Evolutionary conservation across 306 rosid genomes (phyloP).

Genomic region (Cucurbita maxima): DNA sequence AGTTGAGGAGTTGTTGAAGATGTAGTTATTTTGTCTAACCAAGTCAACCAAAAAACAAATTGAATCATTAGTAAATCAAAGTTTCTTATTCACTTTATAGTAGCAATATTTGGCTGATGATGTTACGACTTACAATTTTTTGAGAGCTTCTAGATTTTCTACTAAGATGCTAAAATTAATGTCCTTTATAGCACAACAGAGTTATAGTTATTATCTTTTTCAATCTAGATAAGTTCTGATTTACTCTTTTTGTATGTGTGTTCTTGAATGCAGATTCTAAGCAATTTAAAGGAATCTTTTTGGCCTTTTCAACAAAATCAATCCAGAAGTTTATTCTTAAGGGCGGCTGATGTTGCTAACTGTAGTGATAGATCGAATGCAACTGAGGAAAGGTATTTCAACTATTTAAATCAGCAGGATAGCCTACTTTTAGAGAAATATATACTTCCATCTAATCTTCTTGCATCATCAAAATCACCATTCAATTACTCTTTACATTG

Average conservation of each 20-base stretch:
- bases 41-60: neutral
- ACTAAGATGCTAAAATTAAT: too few relatives aligned
- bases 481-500: neutral
- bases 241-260: constrained; percentile 5
- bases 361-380: constrained; percentile 39
- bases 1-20: neutral
- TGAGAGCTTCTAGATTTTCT: too few relatives aligned
- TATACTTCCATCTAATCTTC: neutral
- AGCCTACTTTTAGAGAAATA: neutral
- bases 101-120: too few relatives aligned
- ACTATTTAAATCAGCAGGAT: constrained; percentile 2
- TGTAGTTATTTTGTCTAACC: neutral
- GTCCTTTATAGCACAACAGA: neutral
- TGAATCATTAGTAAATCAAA: neutral
- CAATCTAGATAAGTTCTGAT: neutral
- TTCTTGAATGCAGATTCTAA: constrained; percentile 45
- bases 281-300: constrained; percentile 62
- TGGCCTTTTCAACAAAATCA: constrained; percentile 83
- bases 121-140: too few relatives aligned
- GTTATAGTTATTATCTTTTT: neutral
- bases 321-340: constrained; percentile 52
- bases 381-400: constrained; percentile 52
- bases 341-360: constrained; percentile 82
- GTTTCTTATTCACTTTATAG: too few relatives aligned
- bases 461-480: neutral